Base-by-base conservation (phyloP, 148 eudicot genomes). In the Fagopyrum esculentum region DNA sequence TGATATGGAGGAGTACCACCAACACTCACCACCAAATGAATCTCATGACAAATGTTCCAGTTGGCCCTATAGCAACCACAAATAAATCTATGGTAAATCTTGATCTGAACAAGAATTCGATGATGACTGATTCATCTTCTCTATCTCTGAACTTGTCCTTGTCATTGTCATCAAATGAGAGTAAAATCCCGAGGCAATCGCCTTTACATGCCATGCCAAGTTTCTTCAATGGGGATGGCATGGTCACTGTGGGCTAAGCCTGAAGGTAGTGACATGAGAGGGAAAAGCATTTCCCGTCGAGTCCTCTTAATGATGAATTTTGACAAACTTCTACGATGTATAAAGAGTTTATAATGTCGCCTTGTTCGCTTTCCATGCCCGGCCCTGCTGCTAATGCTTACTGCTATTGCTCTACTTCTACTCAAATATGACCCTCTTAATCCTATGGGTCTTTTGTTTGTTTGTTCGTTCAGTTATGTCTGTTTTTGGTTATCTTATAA, bases 91-190 rank as follows among this genome's bases (percentile, higher is more conserved):
- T 19, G 19, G 75, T 46, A 48, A 83, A 79, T 73, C 52, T 74
- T 76, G 79, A 78, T 77, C 30, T 75, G 45, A 85, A 73, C 26
- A 77, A 79, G 47, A 76, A 57, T 15, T 70, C 60, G 10, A 13
- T 35, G 40, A 35, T 30, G 19, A 57, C 22, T 17, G 86, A 85
- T 44, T 71, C 81, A 30, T 57, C 80, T 9, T 68, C 76, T 12
- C 35, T 88, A 60, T 88, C 91, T 66, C 81, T 86, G 64, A 74
- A 79, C 50, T 78, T 88, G 8, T 86, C 91, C 0, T 71, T 88
- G 55, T 86, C 89, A 2, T 81, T 76, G 79, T 81, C 74, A 70
- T 74, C 89, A 4, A 59, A 35, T 35, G 46, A 3, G 48, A 35
- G 46, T 10, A 22, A 19, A 17, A 17, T 57, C 63, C 30, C 63